These are phyloP conservation scores for Euphorbia pulcherrima DNA, from an alignment of 345 rosid species.

Conservation along the genomic window DNA sequence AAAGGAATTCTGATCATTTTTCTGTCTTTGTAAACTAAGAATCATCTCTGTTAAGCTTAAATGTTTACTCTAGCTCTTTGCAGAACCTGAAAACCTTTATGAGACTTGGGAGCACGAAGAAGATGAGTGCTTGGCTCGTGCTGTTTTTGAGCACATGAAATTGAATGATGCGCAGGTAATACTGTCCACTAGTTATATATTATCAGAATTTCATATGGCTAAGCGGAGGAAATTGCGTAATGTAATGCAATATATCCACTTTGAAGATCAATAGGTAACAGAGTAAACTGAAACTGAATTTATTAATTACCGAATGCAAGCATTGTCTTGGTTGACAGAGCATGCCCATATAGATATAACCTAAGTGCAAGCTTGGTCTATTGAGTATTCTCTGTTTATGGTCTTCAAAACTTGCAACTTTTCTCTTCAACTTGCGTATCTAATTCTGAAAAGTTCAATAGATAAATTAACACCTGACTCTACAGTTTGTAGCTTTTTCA, in stretches of 20 bases:
- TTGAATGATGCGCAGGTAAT: conserved; percentile 57
- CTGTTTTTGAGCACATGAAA: conserved; percentile 69
- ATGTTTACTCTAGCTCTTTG: conserved; percentile 28
- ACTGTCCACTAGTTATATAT: neutral
- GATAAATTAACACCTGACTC: neutral
- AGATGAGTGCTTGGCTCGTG: conserved; percentile 80
- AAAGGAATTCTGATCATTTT: neutral
- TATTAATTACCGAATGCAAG: neutral
- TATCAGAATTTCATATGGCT: neutral
- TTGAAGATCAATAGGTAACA: neutral
- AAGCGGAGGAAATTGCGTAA: neutral
- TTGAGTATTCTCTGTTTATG: neutral
- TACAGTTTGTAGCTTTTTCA: no score
- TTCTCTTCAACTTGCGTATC: neutral
- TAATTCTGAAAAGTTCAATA: neutral
- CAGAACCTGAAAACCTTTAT: conserved; percentile 34
- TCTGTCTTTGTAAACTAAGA: conserved; percentile 1
- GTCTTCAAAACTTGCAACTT: neutral
- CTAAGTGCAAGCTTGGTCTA: no score
- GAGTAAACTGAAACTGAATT: neutral
- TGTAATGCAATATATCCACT: neutral
- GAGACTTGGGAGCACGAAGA: conserved; percentile 77
- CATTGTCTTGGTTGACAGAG: neutral
- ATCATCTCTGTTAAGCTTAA: conserved; percentile 22
- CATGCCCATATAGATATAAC: no score